phyloP scores from a whole-genome alignment of 345 rosid species.

The rapeseed (Brassica napus) region Da-Ae NC_063447.1:4876001-4876500 shows the following conservation, averaged over 20 bases:
- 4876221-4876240: slow-evolving; percentile 58
- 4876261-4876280: slow-evolving; percentile 75
- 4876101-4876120: slow-evolving; percentile 73
- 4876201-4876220: slow-evolving; percentile 67
- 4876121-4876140: slow-evolving; percentile 66
- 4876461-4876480: slow-evolving; percentile 50
- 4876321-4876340: slow-evolving; percentile 63
- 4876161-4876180: slow-evolving; percentile 63
- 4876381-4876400: slow-evolving; percentile 75
- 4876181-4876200: slow-evolving; percentile 90
- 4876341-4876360: slow-evolving; percentile 77
- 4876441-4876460: slow-evolving; percentile 80
- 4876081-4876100: slow-evolving; percentile 62
- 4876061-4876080: slow-evolving; percentile 73
- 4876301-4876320: slow-evolving; percentile 65
- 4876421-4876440: slow-evolving; percentile 90
- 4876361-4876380: slow-evolving; percentile 54
- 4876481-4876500: slow-evolving; percentile 61
- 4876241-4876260: slow-evolving; percentile 70
- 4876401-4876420: slow-evolving; percentile 71
- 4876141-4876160: slow-evolving; percentile 63
- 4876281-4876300: slow-evolving; percentile 42
- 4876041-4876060: slow-evolving; percentile 75
- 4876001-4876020: slow-evolving; percentile 88
- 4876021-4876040: slow-evolving; percentile 76